Evolutionary conservation across 148 eudicot species (phyloP).

Genomic region (Spergularia marina): DNA sequence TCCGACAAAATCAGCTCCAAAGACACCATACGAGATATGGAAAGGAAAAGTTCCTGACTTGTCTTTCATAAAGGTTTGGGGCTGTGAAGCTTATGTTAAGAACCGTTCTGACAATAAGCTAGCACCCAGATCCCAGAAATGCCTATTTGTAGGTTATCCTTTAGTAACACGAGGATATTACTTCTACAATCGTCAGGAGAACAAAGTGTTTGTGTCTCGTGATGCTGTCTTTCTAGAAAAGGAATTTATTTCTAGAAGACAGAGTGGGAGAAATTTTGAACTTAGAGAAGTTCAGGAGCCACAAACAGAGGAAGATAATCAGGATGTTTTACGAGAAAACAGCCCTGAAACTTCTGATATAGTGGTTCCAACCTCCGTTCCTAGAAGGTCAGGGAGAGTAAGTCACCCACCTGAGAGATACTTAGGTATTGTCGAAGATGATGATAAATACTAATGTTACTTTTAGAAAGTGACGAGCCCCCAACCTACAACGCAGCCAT

Average conservation of each 20-base stretch:
- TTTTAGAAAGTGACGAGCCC: no score
- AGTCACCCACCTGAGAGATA: no score
- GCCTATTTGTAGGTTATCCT: not conserved
- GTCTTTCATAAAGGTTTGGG: constrained; percentile 2
- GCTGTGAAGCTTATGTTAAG: not conserved
- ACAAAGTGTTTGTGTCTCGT: not conserved
- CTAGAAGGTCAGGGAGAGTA: no score
- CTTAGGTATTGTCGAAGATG: no score
- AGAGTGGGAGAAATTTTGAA: not conserved
- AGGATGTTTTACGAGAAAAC: no score
- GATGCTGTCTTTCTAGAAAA: not conserved
- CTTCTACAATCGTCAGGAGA: not conserved
- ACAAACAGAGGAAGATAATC: no score
- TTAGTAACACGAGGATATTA: not conserved
- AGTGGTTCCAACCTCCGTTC: no score
- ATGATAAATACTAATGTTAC: no score
- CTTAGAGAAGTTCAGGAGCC: no score
- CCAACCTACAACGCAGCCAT: no score
- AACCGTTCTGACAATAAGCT: not conserved
- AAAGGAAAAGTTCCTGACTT: not conserved
- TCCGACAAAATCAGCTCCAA: not conserved
- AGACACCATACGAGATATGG: constrained; percentile 7
- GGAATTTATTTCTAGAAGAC: not conserved
- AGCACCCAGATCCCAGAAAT: not conserved
- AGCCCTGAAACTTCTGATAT: no score